These are phyloP conservation scores for Alternaria sp. DNA, from an alignment of 2,329 filamentous ascomycete species.

Conservation along the genomic window DNA sequence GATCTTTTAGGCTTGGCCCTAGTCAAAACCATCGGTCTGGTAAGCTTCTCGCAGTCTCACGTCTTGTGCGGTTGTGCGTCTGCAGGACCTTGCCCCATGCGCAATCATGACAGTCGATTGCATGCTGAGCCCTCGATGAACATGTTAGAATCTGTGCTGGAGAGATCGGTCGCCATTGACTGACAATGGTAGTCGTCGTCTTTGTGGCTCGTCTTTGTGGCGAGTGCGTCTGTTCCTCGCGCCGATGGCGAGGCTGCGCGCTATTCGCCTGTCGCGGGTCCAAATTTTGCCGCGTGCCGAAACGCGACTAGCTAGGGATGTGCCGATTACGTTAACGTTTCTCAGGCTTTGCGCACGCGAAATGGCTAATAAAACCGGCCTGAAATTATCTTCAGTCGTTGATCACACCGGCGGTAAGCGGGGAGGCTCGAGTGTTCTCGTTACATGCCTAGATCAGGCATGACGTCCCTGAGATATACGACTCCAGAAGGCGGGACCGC, in stretches of 20 bases:
- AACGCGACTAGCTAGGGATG: conserved; percentile 9
- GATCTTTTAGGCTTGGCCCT: conserved; percentile 2
- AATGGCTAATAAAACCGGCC: conserved; percentile 8
- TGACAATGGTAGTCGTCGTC: background rate
- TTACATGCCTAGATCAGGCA: conserved; percentile 6
- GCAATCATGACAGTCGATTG: background rate
- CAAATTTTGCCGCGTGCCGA: conserved; percentile 15
- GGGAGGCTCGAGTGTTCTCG: background rate
- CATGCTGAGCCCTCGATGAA: background rate
- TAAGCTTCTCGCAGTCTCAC: background rate
- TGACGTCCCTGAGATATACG: conserved; percentile 6
- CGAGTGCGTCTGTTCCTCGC: background rate
- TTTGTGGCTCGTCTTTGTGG: background rate
- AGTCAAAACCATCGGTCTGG: background rate
- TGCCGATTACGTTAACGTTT: conserved; percentile 19
- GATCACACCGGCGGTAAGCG: conserved; percentile 14
- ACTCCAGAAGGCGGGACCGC: background rate
- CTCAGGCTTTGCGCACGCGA: conserved; percentile 12
- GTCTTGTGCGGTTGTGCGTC: background rate
- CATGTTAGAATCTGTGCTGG: background rate
- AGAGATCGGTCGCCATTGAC: background rate
- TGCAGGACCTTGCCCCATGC: conserved; percentile 2
- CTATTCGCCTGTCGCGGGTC: conserved; percentile 3
- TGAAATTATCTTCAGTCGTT: background rate
- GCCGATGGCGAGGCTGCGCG: background rate